Base-by-base conservation (phyloP, 2,329 filamentous ascomycete species). In the Arthroderma sp. region DNA sequence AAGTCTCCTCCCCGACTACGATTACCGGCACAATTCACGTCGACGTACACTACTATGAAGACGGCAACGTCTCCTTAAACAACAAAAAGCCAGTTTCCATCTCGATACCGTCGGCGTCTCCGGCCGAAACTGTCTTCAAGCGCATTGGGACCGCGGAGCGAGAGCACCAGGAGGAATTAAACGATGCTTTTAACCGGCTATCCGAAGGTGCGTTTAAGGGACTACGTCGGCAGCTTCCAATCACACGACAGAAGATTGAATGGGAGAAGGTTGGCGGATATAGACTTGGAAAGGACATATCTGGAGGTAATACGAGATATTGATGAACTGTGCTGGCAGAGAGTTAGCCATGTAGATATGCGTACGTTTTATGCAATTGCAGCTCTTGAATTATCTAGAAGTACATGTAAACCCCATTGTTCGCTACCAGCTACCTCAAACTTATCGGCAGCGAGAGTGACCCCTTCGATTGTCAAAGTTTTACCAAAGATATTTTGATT, bases 31-130 rank as follows among this genome's bases (percentile, higher is more conserved):
- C 79, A 59, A 84, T 97, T 73, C 89, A 91, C 71, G 88, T 96
- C 56, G 91, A 97, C 65, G 91, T 98, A 55, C 93, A 98, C 78
- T 98, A 98, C 79, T 98, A 98, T 76, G 93, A 98, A 75, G 94
- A 98, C 70, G 93, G 93, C 61, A 98, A 98, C 69, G 93, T 98
- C 58, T 86, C 93, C 1, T 81, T 98, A 59, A 79, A 91, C 62
- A 96, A 93, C n/a, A 85, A 82, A 67, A 96, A 96, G 75, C 77
- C 86, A 9, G 71, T 91, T 11, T 78, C 78, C 0, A 71, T 81
- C 2, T 81, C 80, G 7, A 71, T 87, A n/a, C 72, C 82, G 0
- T 83, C 80, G 0, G 78, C 77, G 33, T 81, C 80, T 0, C 83
- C 84, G 6, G 79, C 81, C 0, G 86, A 84, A 43, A 79, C 93